These are phyloP conservation scores for Lepiota venenata DNA, from an alignment of 768 basidiomycete species.

Conservation along the genomic window DNA sequence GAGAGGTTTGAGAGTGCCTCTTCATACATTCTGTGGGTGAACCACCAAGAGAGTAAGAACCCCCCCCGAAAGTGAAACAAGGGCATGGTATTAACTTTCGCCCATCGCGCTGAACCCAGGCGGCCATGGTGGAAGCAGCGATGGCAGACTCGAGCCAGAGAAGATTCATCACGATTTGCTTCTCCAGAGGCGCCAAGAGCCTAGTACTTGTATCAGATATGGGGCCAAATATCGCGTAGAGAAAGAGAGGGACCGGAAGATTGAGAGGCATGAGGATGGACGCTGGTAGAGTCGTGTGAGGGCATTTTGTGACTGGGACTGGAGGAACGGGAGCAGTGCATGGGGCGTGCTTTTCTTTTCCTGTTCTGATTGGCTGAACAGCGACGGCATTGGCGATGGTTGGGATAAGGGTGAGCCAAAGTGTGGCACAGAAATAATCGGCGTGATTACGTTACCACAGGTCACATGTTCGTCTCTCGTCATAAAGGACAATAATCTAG, in stretches of 20 bases:
- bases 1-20: constrained; percentile 60
- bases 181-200: constrained; percentile 71
- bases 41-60: constrained; percentile 13
- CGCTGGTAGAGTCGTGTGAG: constrained; percentile 77
- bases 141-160: constrained; percentile 85
- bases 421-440: neutral
- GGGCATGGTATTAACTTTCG: constrained; percentile 49
- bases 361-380: constrained; percentile 22
- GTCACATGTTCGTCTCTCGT: neutral
- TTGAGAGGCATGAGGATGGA: constrained; percentile 86
- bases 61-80: neutral
- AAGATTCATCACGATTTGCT: constrained; percentile 84
- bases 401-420: constrained; percentile 23
- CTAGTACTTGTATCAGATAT: constrained; percentile 36
- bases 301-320: constrained; percentile 74
- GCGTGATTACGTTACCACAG: neutral
- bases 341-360: constrained; percentile 40
- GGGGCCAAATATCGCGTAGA: constrained; percentile 9
- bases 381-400: constrained; percentile 25
- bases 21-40: constrained; percentile 60
- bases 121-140: constrained; percentile 59
- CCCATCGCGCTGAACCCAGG: constrained; percentile 74
- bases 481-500: too few species aligned
- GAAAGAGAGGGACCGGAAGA: constrained; percentile 67
- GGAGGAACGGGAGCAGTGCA: constrained; percentile 73